Evolutionary conservation across 2,329 filamentous ascomycete genomes (phyloP).

Genomic region (Hysterium pulicare): DNA sequence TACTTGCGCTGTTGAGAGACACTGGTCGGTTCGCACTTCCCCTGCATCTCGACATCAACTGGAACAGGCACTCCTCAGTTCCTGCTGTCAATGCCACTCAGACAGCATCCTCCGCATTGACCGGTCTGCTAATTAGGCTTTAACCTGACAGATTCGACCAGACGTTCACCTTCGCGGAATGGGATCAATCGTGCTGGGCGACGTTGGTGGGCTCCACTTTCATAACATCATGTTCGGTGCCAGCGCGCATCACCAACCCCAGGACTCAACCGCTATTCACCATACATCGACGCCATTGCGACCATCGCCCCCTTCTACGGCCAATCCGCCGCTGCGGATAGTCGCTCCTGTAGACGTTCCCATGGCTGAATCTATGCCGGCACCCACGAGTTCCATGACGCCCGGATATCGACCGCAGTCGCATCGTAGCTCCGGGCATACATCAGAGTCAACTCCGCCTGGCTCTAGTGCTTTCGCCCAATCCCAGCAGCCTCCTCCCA

Average conservation of each 20-base stretch:
- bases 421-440: constrained; percentile 6
- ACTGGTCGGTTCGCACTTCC: constrained; percentile 9
- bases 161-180: constrained; percentile 45
- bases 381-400: constrained; percentile 26
- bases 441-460: constrained; percentile 17
- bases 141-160: constrained; percentile 6
- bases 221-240: constrained; percentile 65
- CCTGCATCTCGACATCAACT: constrained; percentile 16
- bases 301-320: constrained; percentile 26
- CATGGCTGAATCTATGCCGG: constrained; percentile 38
- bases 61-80: not conserved
- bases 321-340: constrained; percentile 23
- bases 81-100: not conserved
- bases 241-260: constrained; percentile 40
- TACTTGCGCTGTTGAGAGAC: too few relatives aligned
- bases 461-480: constrained; percentile 15
- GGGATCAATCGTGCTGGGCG: constrained; percentile 61
- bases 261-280: constrained; percentile 35
- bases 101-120: not conserved
- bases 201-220: constrained; percentile 73
- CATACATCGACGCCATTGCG: constrained; percentile 27
- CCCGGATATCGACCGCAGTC: constrained; percentile 26
- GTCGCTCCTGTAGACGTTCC: constrained; percentile 31
- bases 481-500: constrained; percentile 25
- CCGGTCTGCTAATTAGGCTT: not conserved